phyloP scores from a whole-genome alignment of 2,329 filamentous ascomycete genomes.

The Paraphaeosphaeria sporulosa region DNA sequence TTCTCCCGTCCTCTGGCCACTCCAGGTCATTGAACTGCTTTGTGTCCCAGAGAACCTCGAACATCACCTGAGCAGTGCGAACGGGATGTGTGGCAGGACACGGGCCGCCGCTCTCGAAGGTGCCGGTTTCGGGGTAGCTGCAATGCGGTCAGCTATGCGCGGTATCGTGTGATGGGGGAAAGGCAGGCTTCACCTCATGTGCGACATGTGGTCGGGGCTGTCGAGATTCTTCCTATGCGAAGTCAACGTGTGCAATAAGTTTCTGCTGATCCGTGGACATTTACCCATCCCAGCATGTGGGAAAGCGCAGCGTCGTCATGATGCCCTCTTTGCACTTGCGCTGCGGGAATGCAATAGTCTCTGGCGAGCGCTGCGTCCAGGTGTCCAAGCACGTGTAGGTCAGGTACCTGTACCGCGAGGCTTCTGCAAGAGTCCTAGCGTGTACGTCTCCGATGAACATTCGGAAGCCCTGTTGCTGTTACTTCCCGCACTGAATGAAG shows the following conservation, averaged over 20 bases:
- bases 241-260: not conserved
- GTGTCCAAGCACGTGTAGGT: conserved; percentile 53
- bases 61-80: conserved; percentile 24
- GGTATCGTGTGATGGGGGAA: too few species aligned
- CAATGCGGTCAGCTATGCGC: conserved; percentile 61
- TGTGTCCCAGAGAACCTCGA: conserved; percentile 28
- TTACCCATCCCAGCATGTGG: conserved; percentile 31
- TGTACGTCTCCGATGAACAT: conserved; percentile 27
- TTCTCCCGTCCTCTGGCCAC: conserved; percentile 25
- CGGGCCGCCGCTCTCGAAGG: conserved; percentile 20
- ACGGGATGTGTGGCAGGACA: conserved; percentile 26
- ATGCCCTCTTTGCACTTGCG: conserved; percentile 48
- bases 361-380: conserved; percentile 16
- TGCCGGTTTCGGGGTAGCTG: conserved; percentile 47
- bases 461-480: conserved; percentile 15
- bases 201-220: conserved; percentile 66
- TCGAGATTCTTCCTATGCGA: conserved; percentile 53
- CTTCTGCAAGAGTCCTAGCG: conserved; percentile 38
- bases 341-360: conserved; percentile 52
- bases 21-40: conserved; percentile 20
- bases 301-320: conserved; percentile 50
- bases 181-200: conserved; percentile 23
- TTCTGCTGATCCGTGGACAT: not conserved
- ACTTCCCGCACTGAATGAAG: not conserved
- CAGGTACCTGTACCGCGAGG: conserved; percentile 50